phyloP scores from a whole-genome alignment of 2,329 filamentous ascomycete species.

The Colletotrichum sp. region DNA sequence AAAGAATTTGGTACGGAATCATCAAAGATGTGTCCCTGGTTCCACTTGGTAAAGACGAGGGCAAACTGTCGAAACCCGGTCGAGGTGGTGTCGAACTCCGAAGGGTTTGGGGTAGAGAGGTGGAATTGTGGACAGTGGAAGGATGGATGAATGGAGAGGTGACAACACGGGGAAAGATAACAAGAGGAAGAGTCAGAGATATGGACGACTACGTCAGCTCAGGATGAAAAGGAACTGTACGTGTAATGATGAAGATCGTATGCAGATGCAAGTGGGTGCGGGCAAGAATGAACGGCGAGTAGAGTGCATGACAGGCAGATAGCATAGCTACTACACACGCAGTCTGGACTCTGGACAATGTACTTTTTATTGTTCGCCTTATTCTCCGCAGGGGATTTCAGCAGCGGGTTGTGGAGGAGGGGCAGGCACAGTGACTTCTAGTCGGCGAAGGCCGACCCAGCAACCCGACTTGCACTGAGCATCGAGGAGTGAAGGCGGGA shows the following conservation, averaged over 20 bases:
- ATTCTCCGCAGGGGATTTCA: neutral
- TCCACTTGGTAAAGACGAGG: neutral
- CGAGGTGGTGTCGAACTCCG: neutral
- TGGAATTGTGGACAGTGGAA: neutral
- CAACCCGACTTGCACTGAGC: neutral
- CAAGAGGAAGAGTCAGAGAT: neutral
- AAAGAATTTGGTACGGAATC: neutral
- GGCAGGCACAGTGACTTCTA: neutral
- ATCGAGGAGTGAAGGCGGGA: neutral
- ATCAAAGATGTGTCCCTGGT: neutral
- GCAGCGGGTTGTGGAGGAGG: neutral
- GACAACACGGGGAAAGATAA: neutral
- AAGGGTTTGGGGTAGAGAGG: neutral
- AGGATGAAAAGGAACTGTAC: neutral
- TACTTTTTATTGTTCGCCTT: neutral
- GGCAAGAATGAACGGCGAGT: neutral
- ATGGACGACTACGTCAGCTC: neutral
- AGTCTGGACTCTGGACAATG: neutral
- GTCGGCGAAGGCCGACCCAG: neutral
- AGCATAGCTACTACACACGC: neutral
- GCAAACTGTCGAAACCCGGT: neutral
- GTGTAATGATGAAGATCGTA: neutral
- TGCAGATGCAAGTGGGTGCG: neutral
- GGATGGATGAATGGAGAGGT: neutral
- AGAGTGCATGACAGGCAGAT: conserved; percentile 9